These are phyloP conservation scores for Penicillium sp. DNA, from an alignment of 2,329 filamentous ascomycete species.

Conservation along the genomic window DNA sequence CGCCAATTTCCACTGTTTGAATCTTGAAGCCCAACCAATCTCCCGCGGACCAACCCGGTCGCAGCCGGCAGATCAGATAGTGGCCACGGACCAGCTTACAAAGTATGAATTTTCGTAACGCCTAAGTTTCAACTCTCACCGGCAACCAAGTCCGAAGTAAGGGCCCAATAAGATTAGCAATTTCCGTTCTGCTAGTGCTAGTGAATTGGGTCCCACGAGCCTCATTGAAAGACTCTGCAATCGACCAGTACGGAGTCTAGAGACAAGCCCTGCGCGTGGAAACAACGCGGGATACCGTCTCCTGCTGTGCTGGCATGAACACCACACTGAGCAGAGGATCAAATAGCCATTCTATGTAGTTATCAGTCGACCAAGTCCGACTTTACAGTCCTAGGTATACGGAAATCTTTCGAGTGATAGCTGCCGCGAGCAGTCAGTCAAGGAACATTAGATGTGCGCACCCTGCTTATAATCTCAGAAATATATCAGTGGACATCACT, in stretches of 20 bases:
- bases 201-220: background rate
- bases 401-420: too few relatives aligned
- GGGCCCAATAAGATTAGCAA: background rate
- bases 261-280: background rate
- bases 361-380: too few relatives aligned
- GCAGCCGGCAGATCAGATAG: background rate
- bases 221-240: background rate
- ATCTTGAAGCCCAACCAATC: background rate
- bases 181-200: background rate
- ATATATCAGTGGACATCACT: too few relatives aligned
- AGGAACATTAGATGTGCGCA: too few relatives aligned
- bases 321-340: background rate
- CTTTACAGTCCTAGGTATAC: too few relatives aligned
- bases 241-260: background rate
- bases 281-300: background rate
- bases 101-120: background rate
- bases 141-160: background rate
- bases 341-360: background rate
- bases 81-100: background rate
- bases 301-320: constrained; percentile 1
- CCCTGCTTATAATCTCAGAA: too few relatives aligned
- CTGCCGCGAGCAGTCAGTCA: too few relatives aligned
- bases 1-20: background rate
- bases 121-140: background rate
- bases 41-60: background rate